phyloP scores from a whole-genome alignment of 176 grass and related monocot species.

The sorghum (Sorghum bicolor) region DNA sequence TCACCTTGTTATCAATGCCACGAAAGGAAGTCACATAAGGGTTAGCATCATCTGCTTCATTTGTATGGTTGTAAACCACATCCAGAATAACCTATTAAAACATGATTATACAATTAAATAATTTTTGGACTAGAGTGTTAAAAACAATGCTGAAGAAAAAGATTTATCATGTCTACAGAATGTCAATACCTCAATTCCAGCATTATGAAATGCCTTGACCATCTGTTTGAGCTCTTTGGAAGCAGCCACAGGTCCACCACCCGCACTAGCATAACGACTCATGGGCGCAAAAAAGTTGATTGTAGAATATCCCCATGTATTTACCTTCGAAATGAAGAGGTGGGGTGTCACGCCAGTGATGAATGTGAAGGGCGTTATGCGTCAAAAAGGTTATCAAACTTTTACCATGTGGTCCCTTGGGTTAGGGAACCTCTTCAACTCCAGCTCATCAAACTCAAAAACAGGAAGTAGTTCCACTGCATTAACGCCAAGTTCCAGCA shows the following conservation, averaged over 20 bases:
- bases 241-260: constrained; percentile 85
- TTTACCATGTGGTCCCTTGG: constrained; percentile 96
- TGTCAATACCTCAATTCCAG: constrained; percentile 78
- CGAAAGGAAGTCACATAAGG: constrained; percentile 93
- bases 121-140: background rate
- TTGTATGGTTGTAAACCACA: constrained; percentile 97
- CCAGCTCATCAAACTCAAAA: constrained; percentile 98
- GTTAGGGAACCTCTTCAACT: constrained; percentile 81
- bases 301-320: constrained; percentile 99
- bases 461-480: constrained; percentile 90
- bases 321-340: constrained; percentile 60
- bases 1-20: constrained; percentile 94
- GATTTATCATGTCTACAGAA: background rate
- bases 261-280: constrained; percentile 96
- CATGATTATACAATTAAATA: constrained; percentile 2
- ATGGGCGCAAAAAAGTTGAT: constrained; percentile 99
- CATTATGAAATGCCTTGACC: constrained; percentile 95
- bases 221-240: constrained; percentile 90
- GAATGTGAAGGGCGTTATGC: background rate
- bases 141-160: constrained; percentile 7
- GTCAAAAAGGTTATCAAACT: background rate
- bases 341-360: constrained; percentile 16
- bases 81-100: constrained; percentile 86
- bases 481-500: constrained; percentile 92
- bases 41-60: constrained; percentile 83